Conservation (phyloP, 2,329 filamentous ascomycete species). For the Cladosporium sp. region DNA sequence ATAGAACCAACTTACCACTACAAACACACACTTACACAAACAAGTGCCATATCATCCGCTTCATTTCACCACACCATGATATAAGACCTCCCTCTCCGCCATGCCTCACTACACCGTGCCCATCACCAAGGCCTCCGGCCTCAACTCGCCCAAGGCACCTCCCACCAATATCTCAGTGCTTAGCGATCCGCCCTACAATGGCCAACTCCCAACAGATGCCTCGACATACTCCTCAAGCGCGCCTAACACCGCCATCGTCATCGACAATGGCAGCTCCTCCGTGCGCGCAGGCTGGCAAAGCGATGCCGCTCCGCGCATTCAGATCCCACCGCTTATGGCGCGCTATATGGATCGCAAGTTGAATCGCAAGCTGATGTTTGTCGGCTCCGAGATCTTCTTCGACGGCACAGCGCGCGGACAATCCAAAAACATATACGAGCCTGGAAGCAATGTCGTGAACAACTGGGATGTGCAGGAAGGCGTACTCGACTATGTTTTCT, state of each 20-base stretch:
- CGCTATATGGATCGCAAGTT: constrained; percentile 94
- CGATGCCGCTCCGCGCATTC: constrained; percentile 73
- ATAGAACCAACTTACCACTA: not conserved
- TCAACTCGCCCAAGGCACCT: constrained; percentile 49
- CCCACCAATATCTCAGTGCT: constrained; percentile 50
- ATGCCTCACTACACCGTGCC: constrained; percentile 36
- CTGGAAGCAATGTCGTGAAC: constrained; percentile 82
- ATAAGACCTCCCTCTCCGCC: constrained; percentile 7
- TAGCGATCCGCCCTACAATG: constrained; percentile 58
- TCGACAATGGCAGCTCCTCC: constrained; percentile 91
- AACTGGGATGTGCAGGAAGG: constrained; percentile 99
- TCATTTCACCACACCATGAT: not conserved
- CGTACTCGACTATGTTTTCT: constrained; percentile 86
- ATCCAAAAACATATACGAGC: constrained; percentile 85
- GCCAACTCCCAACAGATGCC: constrained; percentile 53
- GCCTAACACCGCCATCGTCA: constrained; percentile 73
- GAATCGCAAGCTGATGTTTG: constrained; percentile 85
- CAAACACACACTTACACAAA: not conserved
- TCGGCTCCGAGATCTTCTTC: constrained; percentile 87
- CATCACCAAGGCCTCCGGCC: constrained; percentile 24
- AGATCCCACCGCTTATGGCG: constrained; percentile 84
- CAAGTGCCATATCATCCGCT: not conserved
- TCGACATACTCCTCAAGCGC: constrained; percentile 69
- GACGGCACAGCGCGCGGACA: constrained; percentile 91
- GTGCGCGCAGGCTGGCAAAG: constrained; percentile 96